Conservation (phyloP, 2,329 filamentous ascomycete genomes). For the Ampelomyces quisqualis region DNA sequence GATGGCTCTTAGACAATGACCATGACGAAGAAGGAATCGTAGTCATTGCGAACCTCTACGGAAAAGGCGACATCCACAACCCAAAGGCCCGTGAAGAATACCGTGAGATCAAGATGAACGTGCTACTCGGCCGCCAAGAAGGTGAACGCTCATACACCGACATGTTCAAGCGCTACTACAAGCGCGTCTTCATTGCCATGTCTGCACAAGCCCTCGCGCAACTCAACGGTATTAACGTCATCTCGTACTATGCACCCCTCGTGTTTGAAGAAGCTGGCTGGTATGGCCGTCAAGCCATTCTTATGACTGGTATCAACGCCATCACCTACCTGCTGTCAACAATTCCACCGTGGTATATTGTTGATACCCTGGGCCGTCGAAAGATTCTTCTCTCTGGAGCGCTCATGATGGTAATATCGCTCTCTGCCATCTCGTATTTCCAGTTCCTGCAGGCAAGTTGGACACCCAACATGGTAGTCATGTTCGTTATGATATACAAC, state of each 20-base stretch:
- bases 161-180: conserved; percentile 92
- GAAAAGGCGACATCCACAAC: conserved; percentile 92
- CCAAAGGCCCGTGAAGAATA: conserved; percentile 91
- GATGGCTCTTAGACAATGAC: conserved; percentile 96
- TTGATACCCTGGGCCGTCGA: conserved; percentile 87
- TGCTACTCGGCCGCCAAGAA: conserved; percentile 88
- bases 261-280: conserved; percentile 98
- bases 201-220: conserved; percentile 94
- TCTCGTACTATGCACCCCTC: conserved; percentile 95
- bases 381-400: conserved; percentile 88
- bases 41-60: conserved; percentile 96
- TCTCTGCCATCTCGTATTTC: conserved; percentile 92
- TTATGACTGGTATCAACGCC: conserved; percentile 97
- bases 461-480: conserved; percentile 82
- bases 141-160: conserved; percentile 87
- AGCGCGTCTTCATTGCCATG: conserved; percentile 97
- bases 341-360: conserved; percentile 94
- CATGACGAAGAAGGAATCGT: conserved; percentile 98
- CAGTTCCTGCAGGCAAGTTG: conserved; percentile 78
- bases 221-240: conserved; percentile 98
- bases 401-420: conserved; percentile 81
- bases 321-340: conserved; percentile 90
- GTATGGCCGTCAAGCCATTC: conserved; percentile 82
- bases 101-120: conserved; percentile 98
- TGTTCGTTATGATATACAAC: conserved; percentile 98